These are phyloP conservation scores for Pseudogymnoascus sp. DNA, from an alignment of 2,329 filamentous ascomycete species.

Conservation along the genomic window DNA sequence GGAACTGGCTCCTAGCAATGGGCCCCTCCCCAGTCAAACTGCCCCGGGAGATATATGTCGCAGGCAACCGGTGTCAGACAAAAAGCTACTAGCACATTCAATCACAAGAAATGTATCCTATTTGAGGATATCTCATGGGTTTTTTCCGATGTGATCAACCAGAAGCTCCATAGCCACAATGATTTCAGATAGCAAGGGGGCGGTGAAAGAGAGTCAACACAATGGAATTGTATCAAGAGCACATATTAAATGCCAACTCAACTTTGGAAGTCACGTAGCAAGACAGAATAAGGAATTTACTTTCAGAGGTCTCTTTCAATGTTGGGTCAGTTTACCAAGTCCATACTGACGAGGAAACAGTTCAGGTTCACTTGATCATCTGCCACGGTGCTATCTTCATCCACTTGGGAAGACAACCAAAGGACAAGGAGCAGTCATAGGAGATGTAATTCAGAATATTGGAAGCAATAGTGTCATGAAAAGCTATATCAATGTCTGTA, in stretches of 20 bases:
- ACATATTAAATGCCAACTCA: not conserved
- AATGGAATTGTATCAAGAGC: not conserved
- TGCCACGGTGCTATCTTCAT: not conserved
- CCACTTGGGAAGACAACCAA: not conserved
- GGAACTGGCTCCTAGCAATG: not conserved
- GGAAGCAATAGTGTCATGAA: constrained; percentile 3
- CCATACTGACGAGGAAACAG: not conserved
- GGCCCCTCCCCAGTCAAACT: not conserved
- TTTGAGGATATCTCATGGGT: no score
- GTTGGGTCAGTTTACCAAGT: not conserved
- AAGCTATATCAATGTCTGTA: constrained; percentile 7
- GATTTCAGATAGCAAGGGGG: not conserved
- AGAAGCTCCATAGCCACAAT: not conserved
- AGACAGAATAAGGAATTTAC: not conserved
- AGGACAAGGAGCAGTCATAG: not conserved
- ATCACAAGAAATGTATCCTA: not conserved
- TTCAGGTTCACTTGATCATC: not conserved
- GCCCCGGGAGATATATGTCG: not conserved
- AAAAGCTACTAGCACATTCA: not conserved
- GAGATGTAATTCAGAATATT: not conserved
- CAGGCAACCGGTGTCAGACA: no score
- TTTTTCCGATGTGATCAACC: not conserved
- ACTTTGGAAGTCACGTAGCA: not conserved
- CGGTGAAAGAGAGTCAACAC: not conserved
- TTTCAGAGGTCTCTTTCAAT: not conserved